Conservation (phyloP, 192 early-diverging fungal genomes). For the Backusella liffmaniae region DNA sequence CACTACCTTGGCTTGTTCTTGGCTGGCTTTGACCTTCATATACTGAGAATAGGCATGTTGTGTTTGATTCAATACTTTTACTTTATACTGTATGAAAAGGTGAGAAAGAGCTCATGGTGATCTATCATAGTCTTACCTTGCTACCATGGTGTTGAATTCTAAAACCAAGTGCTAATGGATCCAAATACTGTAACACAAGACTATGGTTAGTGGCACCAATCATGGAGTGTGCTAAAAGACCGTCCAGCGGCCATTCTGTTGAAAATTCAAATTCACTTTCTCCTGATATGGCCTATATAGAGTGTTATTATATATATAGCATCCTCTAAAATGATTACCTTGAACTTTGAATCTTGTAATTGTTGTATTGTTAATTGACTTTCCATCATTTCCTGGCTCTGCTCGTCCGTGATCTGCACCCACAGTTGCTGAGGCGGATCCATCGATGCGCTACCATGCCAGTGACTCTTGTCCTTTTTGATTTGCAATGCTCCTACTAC, state of each 20-base stretch:
- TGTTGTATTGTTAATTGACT: slow-evolving; percentile 48
- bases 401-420: slow-evolving; percentile 40
- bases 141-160: slow-evolving; percentile 81
- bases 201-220: slow-evolving; percentile 37
- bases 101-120: too few relatives aligned
- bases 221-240: slow-evolving; percentile 61
- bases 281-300: slow-evolving; percentile 33
- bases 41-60: slow-evolving; percentile 67
- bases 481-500: slow-evolving; percentile 64
- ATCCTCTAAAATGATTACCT: slow-evolving; percentile 25
- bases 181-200: slow-evolving; percentile 71
- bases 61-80: slow-evolving; percentile 55
- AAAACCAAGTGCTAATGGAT: slow-evolving; percentile 71
- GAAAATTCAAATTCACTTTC: slow-evolving; percentile 31
- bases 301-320: slow-evolving; percentile 9
- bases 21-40: slow-evolving; percentile 76
- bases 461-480: slow-evolving; percentile 62
- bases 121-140: slow-evolving; percentile 32
- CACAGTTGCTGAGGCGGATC: slow-evolving; percentile 46
- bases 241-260: slow-evolving; percentile 72
- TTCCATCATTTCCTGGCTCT: slow-evolving; percentile 40
- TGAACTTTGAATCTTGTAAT: slow-evolving; percentile 38
- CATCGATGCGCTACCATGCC: slow-evolving; percentile 37
- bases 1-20: slow-evolving; percentile 72
- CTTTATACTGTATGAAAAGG: slow-evolving; percentile 54